These are phyloP conservation scores for Chaetomiaceae sp. DNA, from an alignment of 2,329 filamentous ascomycete genomes.

Conservation along the genomic window DNA sequence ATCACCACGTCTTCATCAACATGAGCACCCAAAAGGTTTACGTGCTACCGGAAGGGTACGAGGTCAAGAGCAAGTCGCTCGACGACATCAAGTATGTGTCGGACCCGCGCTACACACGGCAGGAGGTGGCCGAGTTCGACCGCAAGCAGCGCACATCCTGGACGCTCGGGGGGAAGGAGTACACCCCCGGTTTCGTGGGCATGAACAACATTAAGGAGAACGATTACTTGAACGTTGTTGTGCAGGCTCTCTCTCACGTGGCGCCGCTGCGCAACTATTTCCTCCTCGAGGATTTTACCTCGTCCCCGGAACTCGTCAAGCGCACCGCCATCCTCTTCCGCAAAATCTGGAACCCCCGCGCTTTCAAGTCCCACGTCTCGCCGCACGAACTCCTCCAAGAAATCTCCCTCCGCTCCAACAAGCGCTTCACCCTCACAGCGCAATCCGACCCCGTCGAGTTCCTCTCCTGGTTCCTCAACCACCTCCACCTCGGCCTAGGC, in stretches of 20 bases:
- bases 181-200: conserved; percentile 90
- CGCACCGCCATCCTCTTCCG: conserved; percentile 85
- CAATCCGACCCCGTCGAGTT: conserved; percentile 97
- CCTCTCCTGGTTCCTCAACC: conserved; percentile 95
- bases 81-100: conserved; percentile 99
- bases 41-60: conserved; percentile 92
- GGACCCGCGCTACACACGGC: conserved; percentile 77
- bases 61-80: conserved; percentile 88
- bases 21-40: conserved; percentile 90
- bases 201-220: conserved; percentile 99
- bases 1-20: conserved; percentile 97
- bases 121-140: conserved; percentile 78
- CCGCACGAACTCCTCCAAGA: conserved; percentile 96
- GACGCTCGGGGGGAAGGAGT: conserved; percentile 78
- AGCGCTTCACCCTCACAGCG: conserved; percentile 83
- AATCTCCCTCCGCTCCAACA: conserved; percentile 82
- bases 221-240: conserved; percentile 94
- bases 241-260: conserved; percentile 88
- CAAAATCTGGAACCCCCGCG: conserved; percentile 96
- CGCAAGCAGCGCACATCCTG: conserved; percentile 58
- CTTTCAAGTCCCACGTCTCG: conserved; percentile 94
- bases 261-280: conserved; percentile 86
- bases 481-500: conserved; percentile 85
- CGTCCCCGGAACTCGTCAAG: conserved; percentile 71
- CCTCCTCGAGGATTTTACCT: conserved; percentile 74